These are phyloP conservation scores for Tetracladium marchalianum DNA, from an alignment of 495 filamentous ascomycete genomes.

Conservation along the genomic window DNA sequence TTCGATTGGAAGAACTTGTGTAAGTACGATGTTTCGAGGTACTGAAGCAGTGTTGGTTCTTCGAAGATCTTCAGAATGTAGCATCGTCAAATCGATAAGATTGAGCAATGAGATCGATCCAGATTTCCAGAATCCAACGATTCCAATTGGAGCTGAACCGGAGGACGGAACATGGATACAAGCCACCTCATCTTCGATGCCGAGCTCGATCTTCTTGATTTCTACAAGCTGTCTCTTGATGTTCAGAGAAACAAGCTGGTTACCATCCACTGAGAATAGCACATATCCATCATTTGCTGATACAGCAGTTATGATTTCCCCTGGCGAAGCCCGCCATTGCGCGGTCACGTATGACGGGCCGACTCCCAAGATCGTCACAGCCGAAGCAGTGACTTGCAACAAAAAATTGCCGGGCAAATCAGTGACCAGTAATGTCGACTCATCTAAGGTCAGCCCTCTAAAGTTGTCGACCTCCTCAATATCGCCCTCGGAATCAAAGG, in stretches of 20 bases:
- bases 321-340: constrained; percentile 53
- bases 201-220: constrained; percentile 46
- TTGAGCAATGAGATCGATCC: constrained; percentile 63
- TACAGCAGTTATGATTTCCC: constrained; percentile 61
- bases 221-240: constrained; percentile 47
- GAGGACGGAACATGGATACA: constrained; percentile 59
- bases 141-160: constrained; percentile 42
- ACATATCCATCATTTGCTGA: constrained; percentile 60
- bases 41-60: constrained; percentile 52
- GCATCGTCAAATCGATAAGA: constrained; percentile 48
- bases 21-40: constrained; percentile 72
- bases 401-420: constrained; percentile 53
- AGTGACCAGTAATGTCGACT: constrained; percentile 61
- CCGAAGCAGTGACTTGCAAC: constrained; percentile 67
- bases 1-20: constrained; percentile 51
- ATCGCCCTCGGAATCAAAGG: constrained; percentile 62
- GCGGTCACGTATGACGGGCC: constrained; percentile 30
- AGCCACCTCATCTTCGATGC: constrained; percentile 63
- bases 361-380: constrained; percentile 40
- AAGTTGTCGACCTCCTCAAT: constrained; percentile 77
- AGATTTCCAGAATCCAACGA: constrained; percentile 78
- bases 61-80: constrained; percentile 50
- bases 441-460: constrained; percentile 54
- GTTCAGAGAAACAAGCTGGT: constrained; percentile 53
- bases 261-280: constrained; percentile 66